Evolutionary conservation across 192 early-diverging fungal genomes (phyloP), one percentile per base, ranked within the genome.

Genomic region (Chytriomyces confervae): DNA sequence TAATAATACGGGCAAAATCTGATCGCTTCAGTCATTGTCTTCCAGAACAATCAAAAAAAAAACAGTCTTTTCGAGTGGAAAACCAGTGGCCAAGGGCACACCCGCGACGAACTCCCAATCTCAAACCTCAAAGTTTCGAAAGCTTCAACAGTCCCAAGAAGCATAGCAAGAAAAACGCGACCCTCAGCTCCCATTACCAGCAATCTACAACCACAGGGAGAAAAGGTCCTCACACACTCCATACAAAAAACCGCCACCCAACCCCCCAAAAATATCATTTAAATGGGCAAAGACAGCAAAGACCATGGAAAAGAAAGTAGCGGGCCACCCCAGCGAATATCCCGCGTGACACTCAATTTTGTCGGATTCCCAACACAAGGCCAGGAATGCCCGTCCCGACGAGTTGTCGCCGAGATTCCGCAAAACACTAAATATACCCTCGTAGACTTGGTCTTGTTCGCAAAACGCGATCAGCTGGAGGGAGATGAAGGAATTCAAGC

Each of bases 271-370:
- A 60, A 36, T 4, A 36, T 57, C 53, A 4, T 27, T 27, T n/a
- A 13, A 11, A 74, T 74, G 72, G 72, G 72, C 20, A 74, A 74
- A 62, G 72, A 74, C 53, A 62, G 62, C 6, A 72, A 61, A 16
- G 66, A 68, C 29, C 13, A 57, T 13, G 53, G 20, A 13, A 20
- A 70, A 7, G 27, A 68, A 68, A 27, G 27, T 36, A 36, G 11
- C 29, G 16, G 43, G 18, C 10, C 69, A 18, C 72, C 61, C 23
- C 20, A 20, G 13, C 53, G 61, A 7, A 74, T 74, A n/a, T 27
- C 72, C 23, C 72, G 72, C 10, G 73, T 80, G 18, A 80, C 79
- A 8, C 72, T 80, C 66, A 80, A 80, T 60, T 80, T 80, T 69
- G 72, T 80, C 47, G 79, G 79, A 11, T 80, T 80, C 62, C 79